Evolutionary conservation across 441 rosid genomes (phyloP), one percentile per base, ranked within the genome.

Genomic region (Gossypium davidsonii): DNA sequence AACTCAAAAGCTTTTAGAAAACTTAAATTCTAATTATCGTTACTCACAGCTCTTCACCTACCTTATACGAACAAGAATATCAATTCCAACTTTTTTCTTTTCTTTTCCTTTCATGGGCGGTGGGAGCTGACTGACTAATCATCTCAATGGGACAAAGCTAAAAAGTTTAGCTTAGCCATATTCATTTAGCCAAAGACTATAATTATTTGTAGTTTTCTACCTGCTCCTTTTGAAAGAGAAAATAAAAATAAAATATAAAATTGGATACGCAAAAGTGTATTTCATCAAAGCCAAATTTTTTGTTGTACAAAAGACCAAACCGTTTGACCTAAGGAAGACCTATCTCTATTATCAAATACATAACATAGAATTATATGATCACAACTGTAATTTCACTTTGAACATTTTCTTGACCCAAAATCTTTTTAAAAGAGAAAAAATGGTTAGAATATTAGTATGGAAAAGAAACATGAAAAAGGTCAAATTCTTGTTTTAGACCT

Each of bases 241-340:
- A 58, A 66, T 8, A 3, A 53, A 53, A 51, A 46, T 0, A 4
- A 5, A 31, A 31, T 31, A 46, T 1, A 9, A 14, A 28, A 26
- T 15, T 3, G 46, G 28, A 10, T 11, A 42, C 20, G 20, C 48
- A 28, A 44, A 48, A 51, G 46, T 20, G 51, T 11, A 23, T 58
- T 28, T 69, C 26, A 69, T 34, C 73, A 69, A 53, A 34, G 73
- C 62, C 48, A 53, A 69, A 34, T 34, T 8, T 49, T 26, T 49
- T 15, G 71, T 49, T 67, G 42, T 49, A 8, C 49, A 37, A 23
- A 44, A 65, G 37, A 21, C 23, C 49, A 18, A 68, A 52, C 72
- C 21, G 28, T 52, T 31, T 53, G 73, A 69, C 73, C 73, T 69
- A 69, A 31, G 18, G 63, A 52, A 52, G 62, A 53, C 71, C 59